Evolutionary conservation across 225 moss, liverwort and hornwort species (phyloP), one percentile per base, ranked within the genome.

Genomic region (Thuidium tamariscinum): DNA sequence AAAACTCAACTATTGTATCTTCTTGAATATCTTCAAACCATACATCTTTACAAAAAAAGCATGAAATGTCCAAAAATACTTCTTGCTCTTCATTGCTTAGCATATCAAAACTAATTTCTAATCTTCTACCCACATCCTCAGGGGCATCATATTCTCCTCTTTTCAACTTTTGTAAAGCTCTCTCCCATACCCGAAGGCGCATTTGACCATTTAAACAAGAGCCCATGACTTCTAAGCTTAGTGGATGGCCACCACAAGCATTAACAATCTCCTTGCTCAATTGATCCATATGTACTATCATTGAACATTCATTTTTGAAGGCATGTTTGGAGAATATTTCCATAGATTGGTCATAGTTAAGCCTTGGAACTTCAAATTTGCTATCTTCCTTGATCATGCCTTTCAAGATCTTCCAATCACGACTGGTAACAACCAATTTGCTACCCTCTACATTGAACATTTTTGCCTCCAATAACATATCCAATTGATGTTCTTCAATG

Each of bases 291-390:
- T 11, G 66, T 5, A 2, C 0, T 66, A 6, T 21, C 20, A 6
- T n/a, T 65, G 65, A 1, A 20, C 1, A 1, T 3, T 11, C n/a
- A n/a, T 11, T 65, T 20, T 65, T 3, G 2, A 65, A n/a, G 2
- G 65, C 65, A 65, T 36, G n/a, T 10, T 65, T 36, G 20, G 20
- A 65, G 3, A 65, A 65, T 19, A 65, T 11, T 65, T 65, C 11
- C 11, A 36, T 20, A 20, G 65, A 65, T 20, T 65, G 65, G 20
- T 65, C 1, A 36, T 65, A 10, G 11, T 3, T 2, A 1, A 65
- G 20, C 6, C 0, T 36, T 65, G 65, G 65, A n/a, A 65, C 65
- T 65, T n/a, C n/a, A n/a, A 65, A 65, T 36, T 65, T 65, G 65
- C 11, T 20, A 20, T 20, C 20, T 65, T 65, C 65, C 5, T 20